These are phyloP conservation scores for Boletus albobrunnescens DNA, from an alignment of 1,284 basidiomycete species.

Conservation along the genomic window DNA sequence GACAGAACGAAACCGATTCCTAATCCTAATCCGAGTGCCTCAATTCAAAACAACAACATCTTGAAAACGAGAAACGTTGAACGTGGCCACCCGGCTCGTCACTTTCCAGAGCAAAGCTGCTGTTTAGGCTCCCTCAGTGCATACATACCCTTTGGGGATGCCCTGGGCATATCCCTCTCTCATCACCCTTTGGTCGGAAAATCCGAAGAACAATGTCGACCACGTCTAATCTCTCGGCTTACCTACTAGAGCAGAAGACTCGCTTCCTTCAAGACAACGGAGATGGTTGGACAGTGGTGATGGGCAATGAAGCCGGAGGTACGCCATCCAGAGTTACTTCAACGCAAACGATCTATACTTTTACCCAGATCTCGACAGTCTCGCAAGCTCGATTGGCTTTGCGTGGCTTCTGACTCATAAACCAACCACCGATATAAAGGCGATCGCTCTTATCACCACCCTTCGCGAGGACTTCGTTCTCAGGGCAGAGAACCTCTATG, in stretches of 20 bases:
- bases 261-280: slow-evolving; percentile 41
- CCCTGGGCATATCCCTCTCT: neutral
- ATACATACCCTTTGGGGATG: slow-evolving; percentile 1
- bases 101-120: neutral
- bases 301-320: slow-evolving; percentile 95
- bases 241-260: slow-evolving; percentile 38
- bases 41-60: neutral
- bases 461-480: slow-evolving; percentile 66
- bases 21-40: neutral
- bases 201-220: slow-evolving; percentile 21
- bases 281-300: slow-evolving; percentile 73
- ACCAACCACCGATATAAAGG: slow-evolving; percentile 35
- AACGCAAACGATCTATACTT: slow-evolving; percentile 1
- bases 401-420: slow-evolving; percentile 59
- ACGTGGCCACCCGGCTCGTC: neutral
- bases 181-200: neutral
- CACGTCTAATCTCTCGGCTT: slow-evolving; percentile 33
- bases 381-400: slow-evolving; percentile 80
- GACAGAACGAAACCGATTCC: neutral
- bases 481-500: slow-evolving; percentile 84
- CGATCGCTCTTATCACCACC: slow-evolving; percentile 74
- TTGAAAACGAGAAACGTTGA: neutral
- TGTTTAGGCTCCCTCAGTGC: neutral
- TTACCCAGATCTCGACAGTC: slow-evolving; percentile 76
- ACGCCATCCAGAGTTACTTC: slow-evolving; percentile 22